Conservation (phyloP, 1,139 yeast genomes). For the Candida tropicalis region DNA sequence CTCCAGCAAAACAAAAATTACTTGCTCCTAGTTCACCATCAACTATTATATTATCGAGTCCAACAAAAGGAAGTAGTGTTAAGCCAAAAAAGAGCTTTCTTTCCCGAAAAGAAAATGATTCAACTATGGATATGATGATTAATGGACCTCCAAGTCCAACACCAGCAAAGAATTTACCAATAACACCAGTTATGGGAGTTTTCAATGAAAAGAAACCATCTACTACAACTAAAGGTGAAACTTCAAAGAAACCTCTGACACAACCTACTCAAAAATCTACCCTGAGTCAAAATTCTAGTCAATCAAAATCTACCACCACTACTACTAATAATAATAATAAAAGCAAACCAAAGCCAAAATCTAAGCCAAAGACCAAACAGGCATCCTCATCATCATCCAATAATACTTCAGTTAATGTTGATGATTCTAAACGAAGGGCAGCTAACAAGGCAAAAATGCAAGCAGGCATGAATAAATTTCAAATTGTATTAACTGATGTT, state of each 20-base stretch:
- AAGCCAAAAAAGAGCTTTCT: slow-evolving; percentile 4
- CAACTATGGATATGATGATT: neutral
- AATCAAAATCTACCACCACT: neutral
- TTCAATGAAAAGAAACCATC: slow-evolving; percentile 34
- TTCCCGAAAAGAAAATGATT: slow-evolving; percentile 8
- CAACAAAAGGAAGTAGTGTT: slow-evolving; percentile 16
- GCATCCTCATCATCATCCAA: neutral
- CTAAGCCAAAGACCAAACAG: slow-evolving; percentile 5
- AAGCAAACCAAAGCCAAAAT: slow-evolving; percentile 11
- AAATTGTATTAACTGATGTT: slow-evolving; percentile 55
- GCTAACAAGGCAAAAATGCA: slow-evolving; percentile 39
- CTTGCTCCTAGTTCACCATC: slow-evolving; percentile 34
- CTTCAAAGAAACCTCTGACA: neutral
- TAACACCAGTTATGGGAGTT: slow-evolving; percentile 45
- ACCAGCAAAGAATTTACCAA: slow-evolving; percentile 31
- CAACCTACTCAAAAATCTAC: too few relatives aligned
- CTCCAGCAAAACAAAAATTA: slow-evolving; percentile 26
- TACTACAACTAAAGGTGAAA: too few relatives aligned
- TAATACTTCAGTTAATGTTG: neutral
- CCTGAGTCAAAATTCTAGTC: neutral
- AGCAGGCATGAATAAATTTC: slow-evolving; percentile 53
- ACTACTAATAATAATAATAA: neutral
- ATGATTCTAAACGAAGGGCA: slow-evolving; percentile 8
- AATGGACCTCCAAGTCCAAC: slow-evolving; percentile 43
- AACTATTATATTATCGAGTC: slow-evolving; percentile 33